phyloP scores from a whole-genome alignment of 2,329 filamentous ascomycete genomes.

The Fusarium tanahbumbuense region DNA sequence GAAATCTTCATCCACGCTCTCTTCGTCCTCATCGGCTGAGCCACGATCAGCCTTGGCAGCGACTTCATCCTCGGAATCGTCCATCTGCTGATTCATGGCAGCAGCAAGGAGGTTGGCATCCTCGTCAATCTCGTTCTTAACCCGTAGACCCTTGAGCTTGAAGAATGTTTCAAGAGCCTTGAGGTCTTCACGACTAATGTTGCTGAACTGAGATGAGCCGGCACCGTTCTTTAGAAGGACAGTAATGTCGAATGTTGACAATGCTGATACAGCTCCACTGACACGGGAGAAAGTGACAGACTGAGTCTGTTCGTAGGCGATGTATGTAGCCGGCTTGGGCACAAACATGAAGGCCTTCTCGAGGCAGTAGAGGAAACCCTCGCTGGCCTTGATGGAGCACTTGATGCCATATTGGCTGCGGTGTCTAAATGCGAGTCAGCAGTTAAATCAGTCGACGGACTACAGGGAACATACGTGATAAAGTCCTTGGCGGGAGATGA shows the following conservation, averaged over 20 bases:
- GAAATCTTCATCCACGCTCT: slow-evolving; percentile 97
- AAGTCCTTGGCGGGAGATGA: slow-evolving; percentile 95
- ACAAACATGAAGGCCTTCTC: slow-evolving; percentile 99
- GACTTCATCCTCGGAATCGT: slow-evolving; percentile 85
- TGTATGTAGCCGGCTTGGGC: slow-evolving; percentile 96
- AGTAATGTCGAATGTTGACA: slow-evolving; percentile 96
- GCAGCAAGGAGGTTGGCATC: slow-evolving; percentile 85
- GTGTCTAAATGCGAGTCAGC: slow-evolving; percentile 67
- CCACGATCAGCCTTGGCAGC: slow-evolving; percentile 81
- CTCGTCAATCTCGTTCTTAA: slow-evolving; percentile 99
- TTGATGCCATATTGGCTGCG: slow-evolving; percentile 96
- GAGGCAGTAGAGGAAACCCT: slow-evolving; percentile 95
- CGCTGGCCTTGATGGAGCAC: slow-evolving; percentile 99
- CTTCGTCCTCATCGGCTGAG: slow-evolving; percentile 94
- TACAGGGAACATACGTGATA: slow-evolving; percentile 67
- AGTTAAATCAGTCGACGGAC: slow-evolving; percentile 1
- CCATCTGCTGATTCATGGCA: slow-evolving; percentile 85
- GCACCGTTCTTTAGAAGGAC: slow-evolving; percentile 89
- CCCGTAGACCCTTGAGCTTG: slow-evolving; percentile 92
- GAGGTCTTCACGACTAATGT: slow-evolving; percentile 98
- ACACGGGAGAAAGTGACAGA: slow-evolving; percentile 96
- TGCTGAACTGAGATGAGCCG: slow-evolving; percentile 95
- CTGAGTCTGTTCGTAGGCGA: slow-evolving; percentile 91
- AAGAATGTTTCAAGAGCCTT: slow-evolving; percentile 97
- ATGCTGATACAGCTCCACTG: slow-evolving; percentile 90